Evolutionary conservation across 805 yeast species (phyloP).

Genomic region (Candida michaelii): DNA sequence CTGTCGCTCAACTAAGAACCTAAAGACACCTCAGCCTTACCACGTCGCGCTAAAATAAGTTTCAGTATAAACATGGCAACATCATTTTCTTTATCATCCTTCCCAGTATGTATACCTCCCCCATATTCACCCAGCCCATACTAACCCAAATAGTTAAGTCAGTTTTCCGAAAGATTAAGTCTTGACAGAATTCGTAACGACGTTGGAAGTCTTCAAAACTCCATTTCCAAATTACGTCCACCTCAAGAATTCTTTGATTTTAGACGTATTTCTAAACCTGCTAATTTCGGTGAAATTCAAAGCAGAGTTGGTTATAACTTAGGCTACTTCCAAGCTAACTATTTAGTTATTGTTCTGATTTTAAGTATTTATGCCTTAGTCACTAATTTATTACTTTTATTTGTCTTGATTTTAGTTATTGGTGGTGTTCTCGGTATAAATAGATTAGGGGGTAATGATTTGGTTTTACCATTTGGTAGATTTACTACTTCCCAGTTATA

Average conservation of each 20-base stretch:
- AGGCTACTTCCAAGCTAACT: slow-evolving; percentile 85
- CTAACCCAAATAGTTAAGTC: slow-evolving; percentile 12
- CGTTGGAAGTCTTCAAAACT: slow-evolving; percentile 54
- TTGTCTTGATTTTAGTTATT: slow-evolving; percentile 71
- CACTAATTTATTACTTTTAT: slow-evolving; percentile 79
- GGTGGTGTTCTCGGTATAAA: slow-evolving; percentile 79
- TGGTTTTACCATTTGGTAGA: slow-evolving; percentile 70
- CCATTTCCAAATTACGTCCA: slow-evolving; percentile 73
- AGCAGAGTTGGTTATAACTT: slow-evolving; percentile 84
- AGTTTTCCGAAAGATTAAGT: slow-evolving; percentile 16
- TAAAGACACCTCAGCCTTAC: not conserved
- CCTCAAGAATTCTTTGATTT: slow-evolving; percentile 93
- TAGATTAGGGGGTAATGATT: slow-evolving; percentile 78
- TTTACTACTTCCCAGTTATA: slow-evolving; percentile 79
- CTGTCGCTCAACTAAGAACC: too few species aligned
- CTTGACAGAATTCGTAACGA: slow-evolving; percentile 45
- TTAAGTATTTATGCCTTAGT: slow-evolving; percentile 82
- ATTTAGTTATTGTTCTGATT: slow-evolving; percentile 66
- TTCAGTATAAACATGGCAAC: slow-evolving; percentile 22
- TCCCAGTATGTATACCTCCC: slow-evolving; percentile 35
- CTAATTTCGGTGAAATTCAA: slow-evolving; percentile 84
- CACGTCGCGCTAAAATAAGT: not conserved
- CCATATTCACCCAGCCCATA: not conserved
- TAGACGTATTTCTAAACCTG: slow-evolving; percentile 87
- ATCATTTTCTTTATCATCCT: slow-evolving; percentile 36